A percentile compares a stretch with the other conserved stretches of the same genome.
Conservation (phyloP, 179 eudicot genomes). For the Camellia oleifera region DNA sequence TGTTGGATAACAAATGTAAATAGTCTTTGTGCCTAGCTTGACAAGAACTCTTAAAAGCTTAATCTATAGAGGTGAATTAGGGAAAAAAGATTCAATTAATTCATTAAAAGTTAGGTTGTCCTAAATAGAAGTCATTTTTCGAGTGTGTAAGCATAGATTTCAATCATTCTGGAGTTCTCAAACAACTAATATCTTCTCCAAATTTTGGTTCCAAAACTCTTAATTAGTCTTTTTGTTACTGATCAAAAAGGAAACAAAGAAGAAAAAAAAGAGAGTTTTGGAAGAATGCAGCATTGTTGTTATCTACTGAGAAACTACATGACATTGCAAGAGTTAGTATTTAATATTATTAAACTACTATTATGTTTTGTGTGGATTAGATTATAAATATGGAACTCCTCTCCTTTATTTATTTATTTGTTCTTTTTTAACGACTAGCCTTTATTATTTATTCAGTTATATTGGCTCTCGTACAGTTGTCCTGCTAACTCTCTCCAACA, state of each 20-base stretch:
- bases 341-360: not conserved
- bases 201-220: not conserved
- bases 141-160: not conserved
- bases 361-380: not conserved
- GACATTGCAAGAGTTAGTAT: not conserved
- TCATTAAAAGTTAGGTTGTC: no score
- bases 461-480: not conserved
- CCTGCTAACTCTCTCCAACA: not conserved
- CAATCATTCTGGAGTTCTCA: not conserved
- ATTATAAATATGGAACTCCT: not conserved
- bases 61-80: no score
- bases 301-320: not conserved
- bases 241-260: no score
- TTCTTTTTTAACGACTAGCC: not conserved
- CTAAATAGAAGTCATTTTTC: not conserved
- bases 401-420: no score
- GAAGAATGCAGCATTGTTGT: not conserved
- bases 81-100: no score
- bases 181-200: not conserved
- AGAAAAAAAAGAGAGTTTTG: not conserved
- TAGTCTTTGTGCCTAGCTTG: no score
- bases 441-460: not conserved
- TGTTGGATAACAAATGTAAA: no score
- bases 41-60: no score
- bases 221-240: no score